A percentile compares a stretch with the other conserved stretches of the same genome.
Conservation (phyloP, 345 rosid genomes). For the Syzygium oleosum region DNA sequence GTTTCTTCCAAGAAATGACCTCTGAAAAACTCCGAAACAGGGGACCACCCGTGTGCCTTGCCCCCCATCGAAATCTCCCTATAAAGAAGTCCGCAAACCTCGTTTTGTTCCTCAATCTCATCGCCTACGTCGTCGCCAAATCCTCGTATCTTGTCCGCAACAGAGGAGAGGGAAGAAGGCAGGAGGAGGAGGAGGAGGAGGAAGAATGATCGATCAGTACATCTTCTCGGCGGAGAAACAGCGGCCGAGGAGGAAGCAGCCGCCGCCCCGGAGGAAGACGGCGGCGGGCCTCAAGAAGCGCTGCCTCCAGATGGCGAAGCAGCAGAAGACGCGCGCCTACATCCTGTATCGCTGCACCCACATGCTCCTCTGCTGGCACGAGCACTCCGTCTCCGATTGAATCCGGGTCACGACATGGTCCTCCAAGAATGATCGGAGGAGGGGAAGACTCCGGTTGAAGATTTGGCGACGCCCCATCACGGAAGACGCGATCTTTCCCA, state of each 20-base stretch:
- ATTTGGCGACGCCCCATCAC: neutral
- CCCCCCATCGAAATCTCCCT: neutral
- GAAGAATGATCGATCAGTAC: neutral
- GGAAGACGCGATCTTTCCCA: neutral
- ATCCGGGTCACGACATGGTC: too few relatives aligned
- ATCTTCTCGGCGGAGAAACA: slow-evolving; percentile 10
- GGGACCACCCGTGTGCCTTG: neutral
- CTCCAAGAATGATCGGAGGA: neutral
- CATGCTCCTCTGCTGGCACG: slow-evolving; percentile 71
- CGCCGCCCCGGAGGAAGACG: slow-evolving; percentile 5
- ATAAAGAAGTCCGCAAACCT: neutral
- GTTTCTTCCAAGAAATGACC: neutral
- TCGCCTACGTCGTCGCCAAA: neutral
- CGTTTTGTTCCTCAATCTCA: neutral
- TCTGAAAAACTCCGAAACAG: neutral
- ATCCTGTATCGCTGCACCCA: slow-evolving; percentile 71
- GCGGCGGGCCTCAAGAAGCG: slow-evolving; percentile 29
- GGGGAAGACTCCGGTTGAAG: neutral
- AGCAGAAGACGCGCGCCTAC: slow-evolving; percentile 71
- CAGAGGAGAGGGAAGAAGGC: neutral
- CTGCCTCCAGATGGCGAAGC: slow-evolving; percentile 54
- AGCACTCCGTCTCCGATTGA: neutral
- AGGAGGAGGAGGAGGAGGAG: neutral
- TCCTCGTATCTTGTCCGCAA: neutral
- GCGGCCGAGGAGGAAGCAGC: slow-evolving; percentile 7